Base-by-base conservation (phyloP, 1,284 basidiomycete species). In the Leccinum pachyderme region DNA sequence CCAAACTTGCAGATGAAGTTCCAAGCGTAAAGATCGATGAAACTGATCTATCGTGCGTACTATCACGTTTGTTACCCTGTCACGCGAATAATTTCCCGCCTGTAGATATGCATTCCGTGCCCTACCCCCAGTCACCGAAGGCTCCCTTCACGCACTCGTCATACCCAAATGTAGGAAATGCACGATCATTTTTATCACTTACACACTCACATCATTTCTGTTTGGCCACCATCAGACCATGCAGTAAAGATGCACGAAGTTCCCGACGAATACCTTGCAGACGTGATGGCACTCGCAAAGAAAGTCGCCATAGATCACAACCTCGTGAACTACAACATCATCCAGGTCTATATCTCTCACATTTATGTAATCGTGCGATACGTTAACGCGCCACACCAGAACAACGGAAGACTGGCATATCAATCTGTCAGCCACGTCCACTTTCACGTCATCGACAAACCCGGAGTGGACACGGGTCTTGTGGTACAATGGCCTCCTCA, bases 361-460 rank as follows among this genome's bases (percentile, higher is more conserved):
- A 9, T 4, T n/a, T 35, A 18, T 35, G 28, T 32, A 32, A n/a
- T 22, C 33, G 13, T 6, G 2, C 31, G 5, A 24, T 5, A 35
- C 18, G 22, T 18, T 32, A 7, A 46, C 27, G 5, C 9, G 31
- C 2, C 18, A 32, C 27, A 27, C 13, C 49, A 94, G 83, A 95
- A 94, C 75, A 95, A 94, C 68, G 93, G 91, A 18, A 77, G 79
- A 52, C 78, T 89, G 54, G 91, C 91, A 7, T 90, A 93, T 69
- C 91, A 93, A 75, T 79, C 80, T 55, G 91, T 95, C 37, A 81
- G 84, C 55, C 93, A 95, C 67, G 91, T 94, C 7, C 93, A 95
- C 70, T 93, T 95, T 75, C 89, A 93, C 73, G 78, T 96, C 57
- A 95, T 97, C 54, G 91, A 93, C 7, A 97, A 97, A 74, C 91